phyloP scores from a whole-genome alignment of 768 basidiomycete species.

The Pisolithus marmoratus region DNA sequence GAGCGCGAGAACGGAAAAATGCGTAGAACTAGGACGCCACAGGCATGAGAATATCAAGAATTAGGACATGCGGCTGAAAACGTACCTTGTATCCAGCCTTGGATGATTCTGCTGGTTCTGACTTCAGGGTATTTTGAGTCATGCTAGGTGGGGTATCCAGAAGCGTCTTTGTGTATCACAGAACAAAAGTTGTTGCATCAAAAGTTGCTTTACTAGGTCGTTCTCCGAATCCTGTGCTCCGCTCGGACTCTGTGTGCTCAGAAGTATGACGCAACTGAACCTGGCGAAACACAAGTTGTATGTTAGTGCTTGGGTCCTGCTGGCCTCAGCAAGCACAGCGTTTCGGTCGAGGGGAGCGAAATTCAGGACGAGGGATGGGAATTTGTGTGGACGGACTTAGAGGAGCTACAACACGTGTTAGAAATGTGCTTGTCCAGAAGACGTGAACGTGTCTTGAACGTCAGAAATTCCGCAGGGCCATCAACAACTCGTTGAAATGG shows the following conservation, averaged over 20 bases:
- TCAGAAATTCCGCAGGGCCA: conserved; percentile 6
- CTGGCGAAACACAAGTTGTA: not conserved
- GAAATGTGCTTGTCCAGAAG: conserved; percentile 24
- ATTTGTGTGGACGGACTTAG: conserved; percentile 32
- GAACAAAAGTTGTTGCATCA: conserved; percentile 2
- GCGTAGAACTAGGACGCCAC: conserved; percentile 44
- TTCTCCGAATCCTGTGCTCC: not conserved
- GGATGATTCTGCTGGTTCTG: conserved; percentile 4
- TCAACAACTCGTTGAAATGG: conserved; percentile 7
- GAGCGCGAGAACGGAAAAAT: conserved; percentile 61
- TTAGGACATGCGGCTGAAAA: conserved; percentile 7
- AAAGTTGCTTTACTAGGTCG: conserved; percentile 1
- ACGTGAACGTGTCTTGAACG: conserved; percentile 13
- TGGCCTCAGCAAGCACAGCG: conserved; percentile 1
- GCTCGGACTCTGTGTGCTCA: conserved; percentile 1
- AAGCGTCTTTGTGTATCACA: conserved; percentile 5
- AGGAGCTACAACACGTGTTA: conserved; percentile 42
- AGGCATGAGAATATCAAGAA: not conserved
- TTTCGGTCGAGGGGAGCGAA: conserved; percentile 22
- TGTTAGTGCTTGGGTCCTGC: not conserved
- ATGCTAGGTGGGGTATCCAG: conserved; percentile 4
- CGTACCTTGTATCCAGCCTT: conserved; percentile 45
- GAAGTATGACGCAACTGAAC: not conserved
- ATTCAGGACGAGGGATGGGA: conserved; percentile 30
- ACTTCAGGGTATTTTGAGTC: conserved; percentile 2